These are phyloP conservation scores for Magnusiomyces fungicola DNA, from an alignment of 1,139 yeast species.

Conservation along the genomic window DNA sequence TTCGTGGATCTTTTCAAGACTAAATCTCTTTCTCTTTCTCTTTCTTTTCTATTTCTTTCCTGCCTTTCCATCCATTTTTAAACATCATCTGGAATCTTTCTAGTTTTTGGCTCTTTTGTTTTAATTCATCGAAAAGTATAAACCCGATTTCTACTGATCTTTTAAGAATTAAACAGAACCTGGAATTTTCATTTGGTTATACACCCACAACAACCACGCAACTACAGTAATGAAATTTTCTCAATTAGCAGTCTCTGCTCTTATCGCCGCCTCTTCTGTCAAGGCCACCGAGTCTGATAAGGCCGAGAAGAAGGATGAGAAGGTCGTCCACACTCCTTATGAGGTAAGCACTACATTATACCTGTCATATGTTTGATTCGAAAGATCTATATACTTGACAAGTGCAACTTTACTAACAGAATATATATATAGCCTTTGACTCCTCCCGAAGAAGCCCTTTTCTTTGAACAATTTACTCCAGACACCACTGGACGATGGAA, in stretches of 20 bases:
- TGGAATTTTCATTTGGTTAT: background rate
- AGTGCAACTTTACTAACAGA: background rate
- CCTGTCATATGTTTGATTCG: background rate
- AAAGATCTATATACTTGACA: no score
- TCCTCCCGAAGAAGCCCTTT: slow-evolving; percentile 34
- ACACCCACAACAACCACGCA: background rate
- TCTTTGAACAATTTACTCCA: slow-evolving; percentile 64
- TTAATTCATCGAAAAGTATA: background rate
- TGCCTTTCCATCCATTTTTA: background rate
- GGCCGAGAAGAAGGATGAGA: slow-evolving; percentile 1
- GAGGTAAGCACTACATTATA: slow-evolving; percentile 7
- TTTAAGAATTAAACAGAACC: background rate
- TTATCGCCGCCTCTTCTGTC: slow-evolving; percentile 10
- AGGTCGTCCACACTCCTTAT: slow-evolving; percentile 11
- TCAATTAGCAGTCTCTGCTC: slow-evolving; percentile 10
- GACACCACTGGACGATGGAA: slow-evolving; percentile 48
- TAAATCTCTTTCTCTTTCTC: background rate
- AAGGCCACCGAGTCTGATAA: slow-evolving; percentile 3
- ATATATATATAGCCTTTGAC: slow-evolving; percentile 3
- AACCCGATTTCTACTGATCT: background rate
- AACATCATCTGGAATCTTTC: background rate
- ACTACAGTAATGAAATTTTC: slow-evolving; percentile 12
- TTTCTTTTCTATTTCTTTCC: background rate
- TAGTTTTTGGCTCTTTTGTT: background rate
- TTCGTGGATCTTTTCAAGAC: background rate